phyloP scores from a whole-genome alignment of 2,329 filamentous ascomycete genomes.

The Penicillium sp. region DNA sequence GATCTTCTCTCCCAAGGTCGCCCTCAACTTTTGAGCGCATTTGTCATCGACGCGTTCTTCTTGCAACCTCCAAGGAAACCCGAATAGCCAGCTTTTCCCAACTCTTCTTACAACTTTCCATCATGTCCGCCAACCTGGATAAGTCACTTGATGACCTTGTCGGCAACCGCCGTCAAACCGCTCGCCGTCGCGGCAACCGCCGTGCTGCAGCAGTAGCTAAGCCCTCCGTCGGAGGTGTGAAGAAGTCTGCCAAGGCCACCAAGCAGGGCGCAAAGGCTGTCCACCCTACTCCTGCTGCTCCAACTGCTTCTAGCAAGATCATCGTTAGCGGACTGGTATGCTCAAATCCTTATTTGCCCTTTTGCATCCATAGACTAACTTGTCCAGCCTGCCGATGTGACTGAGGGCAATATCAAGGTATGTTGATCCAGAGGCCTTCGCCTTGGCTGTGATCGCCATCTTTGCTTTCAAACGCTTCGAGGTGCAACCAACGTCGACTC shows the following conservation, averaged over 20 bases:
- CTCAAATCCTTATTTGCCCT: constrained; percentile 12
- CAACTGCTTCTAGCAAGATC: constrained; percentile 83
- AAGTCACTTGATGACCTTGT: constrained; percentile 97
- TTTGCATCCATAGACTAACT: constrained; percentile 49
- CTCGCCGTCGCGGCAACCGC: constrained; percentile 49
- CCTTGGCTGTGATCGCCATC: constrained; percentile 72
- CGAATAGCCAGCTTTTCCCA: constrained; percentile 17
- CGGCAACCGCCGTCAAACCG: constrained; percentile 65
- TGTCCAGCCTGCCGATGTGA: constrained; percentile 85
- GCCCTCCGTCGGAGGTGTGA: constrained; percentile 75
- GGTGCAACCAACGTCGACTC: constrained; percentile 38
- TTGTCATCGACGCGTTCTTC: constrained; percentile 9
- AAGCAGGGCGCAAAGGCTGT: constrained; percentile 51
- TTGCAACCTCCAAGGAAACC: constrained; percentile 9
- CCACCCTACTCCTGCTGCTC: constrained; percentile 63
- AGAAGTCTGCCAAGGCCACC: constrained; percentile 66
- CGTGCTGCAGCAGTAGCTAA: constrained; percentile 49
- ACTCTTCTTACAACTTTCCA: constrained; percentile 31
- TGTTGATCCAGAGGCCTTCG: constrained; percentile 83
- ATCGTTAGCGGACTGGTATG: constrained; percentile 98
- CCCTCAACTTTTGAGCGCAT: constrained; percentile 2
- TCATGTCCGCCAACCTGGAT: constrained; percentile 93
- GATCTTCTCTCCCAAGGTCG: constrained; percentile 10
- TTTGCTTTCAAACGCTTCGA: constrained; percentile 44
- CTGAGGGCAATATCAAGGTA: constrained; percentile 99